These are phyloP conservation scores for Durotheca rogersii DNA, from an alignment of 495 filamentous ascomycete genomes.

Conservation along the genomic window DNA sequence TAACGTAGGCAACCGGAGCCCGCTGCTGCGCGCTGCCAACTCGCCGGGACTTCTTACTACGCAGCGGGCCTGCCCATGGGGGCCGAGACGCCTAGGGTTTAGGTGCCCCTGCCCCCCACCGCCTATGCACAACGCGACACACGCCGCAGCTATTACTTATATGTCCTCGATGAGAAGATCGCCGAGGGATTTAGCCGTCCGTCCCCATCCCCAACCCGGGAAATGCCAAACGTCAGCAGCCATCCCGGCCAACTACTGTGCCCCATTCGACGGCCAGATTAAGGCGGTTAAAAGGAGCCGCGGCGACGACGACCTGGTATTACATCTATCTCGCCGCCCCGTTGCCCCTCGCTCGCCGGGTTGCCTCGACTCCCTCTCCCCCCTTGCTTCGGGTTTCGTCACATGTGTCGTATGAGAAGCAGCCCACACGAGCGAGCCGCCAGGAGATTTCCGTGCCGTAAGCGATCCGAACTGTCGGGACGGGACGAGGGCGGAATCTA, in stretches of 20 bases:
- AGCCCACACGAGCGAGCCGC: slow-evolving; percentile 14
- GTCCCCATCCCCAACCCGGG: no score
- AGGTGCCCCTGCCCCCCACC: slow-evolving; percentile 5
- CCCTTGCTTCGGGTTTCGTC: slow-evolving; percentile 15
- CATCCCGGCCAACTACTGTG: no score
- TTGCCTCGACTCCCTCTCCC: background rate
- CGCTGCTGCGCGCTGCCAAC: slow-evolving; percentile 3
- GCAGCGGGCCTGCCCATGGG: background rate
- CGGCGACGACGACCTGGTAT: background rate
- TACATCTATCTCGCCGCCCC: no score
- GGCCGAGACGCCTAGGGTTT: no score
- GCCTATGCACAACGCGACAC: slow-evolving; percentile 8
- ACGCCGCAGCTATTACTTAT: no score
- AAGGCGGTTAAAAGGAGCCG: background rate
- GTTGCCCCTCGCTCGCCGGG: slow-evolving; percentile 1
- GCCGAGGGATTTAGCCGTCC: slow-evolving; percentile 7
- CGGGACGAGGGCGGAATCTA: slow-evolving; percentile 4
- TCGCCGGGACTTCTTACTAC: slow-evolving; percentile 16
- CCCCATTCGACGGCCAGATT: slow-evolving; percentile 3
- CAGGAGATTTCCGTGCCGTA: slow-evolving; percentile 11
- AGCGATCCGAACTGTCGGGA: slow-evolving; percentile 23
- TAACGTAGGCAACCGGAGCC: background rate
- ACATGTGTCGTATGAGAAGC: slow-evolving; percentile 10
- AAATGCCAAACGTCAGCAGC: no score
- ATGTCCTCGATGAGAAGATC: background rate